Percentiles rank a stretch among this genome's conserved stretches.
Conservation (phyloP, 1,284 basidiomycete genomes). For the Sphagnurus paluster region DNA sequence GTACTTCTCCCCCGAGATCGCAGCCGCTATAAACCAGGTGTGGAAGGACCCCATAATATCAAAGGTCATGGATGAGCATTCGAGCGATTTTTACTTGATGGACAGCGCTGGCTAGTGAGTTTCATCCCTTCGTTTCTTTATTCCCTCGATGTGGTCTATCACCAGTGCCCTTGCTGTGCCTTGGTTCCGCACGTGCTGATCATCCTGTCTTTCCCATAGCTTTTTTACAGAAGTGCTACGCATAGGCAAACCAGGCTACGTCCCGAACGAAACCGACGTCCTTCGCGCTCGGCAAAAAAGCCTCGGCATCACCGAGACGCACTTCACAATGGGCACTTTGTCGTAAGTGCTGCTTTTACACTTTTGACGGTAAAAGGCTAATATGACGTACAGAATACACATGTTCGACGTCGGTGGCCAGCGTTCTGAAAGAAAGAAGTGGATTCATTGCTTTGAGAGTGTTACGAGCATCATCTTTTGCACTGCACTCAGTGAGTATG, state of each 20-base stretch:
- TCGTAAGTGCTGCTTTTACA: conserved; percentile 49
- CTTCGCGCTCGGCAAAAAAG: conserved; percentile 89
- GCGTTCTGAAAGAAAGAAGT: conserved; percentile 91
- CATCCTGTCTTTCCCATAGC: conserved; percentile 37
- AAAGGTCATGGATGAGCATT: conserved; percentile 80
- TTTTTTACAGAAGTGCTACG: conserved; percentile 88
- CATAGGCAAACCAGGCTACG: conserved; percentile 79
- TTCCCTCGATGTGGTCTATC: not conserved
- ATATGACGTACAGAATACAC: conserved; percentile 65
- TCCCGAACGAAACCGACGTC: conserved; percentile 89
- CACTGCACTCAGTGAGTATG: conserved; percentile 92
- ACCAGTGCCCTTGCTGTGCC: too few species aligned
- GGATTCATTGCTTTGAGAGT: conserved; percentile 93
- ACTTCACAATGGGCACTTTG: conserved; percentile 69
- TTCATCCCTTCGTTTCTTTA: conserved; percentile 1
- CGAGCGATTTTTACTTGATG: conserved; percentile 94
- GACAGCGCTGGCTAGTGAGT: conserved; percentile 90
- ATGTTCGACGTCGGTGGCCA: conserved; percentile 97
- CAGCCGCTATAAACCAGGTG: conserved; percentile 77
- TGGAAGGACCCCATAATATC: conserved; percentile 94
- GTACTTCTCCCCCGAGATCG: conserved; percentile 64
- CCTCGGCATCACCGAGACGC: conserved; percentile 91
- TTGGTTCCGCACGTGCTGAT: too few species aligned
- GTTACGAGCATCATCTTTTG: conserved; percentile 97
- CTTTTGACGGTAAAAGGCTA: not conserved